Evolutionary conservation across 306 rosid species (phyloP).

Genomic region (Prunus mira): DNA sequence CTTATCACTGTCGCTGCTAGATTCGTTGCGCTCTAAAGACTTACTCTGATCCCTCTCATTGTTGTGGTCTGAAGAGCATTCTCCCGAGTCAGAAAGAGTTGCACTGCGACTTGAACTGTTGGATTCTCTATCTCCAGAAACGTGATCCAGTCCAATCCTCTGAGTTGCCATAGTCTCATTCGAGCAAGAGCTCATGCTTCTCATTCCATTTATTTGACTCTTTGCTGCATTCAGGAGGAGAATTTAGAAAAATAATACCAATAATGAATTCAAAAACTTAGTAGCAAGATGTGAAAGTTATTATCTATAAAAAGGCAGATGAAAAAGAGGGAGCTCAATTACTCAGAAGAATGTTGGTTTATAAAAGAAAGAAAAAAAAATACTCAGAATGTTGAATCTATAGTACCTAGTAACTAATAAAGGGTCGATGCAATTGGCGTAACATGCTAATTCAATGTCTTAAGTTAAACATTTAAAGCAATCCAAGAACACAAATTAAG

Average conservation of each 20-base stretch:
- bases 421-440: not conserved
- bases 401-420: too few relatives aligned
- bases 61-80: conserved; percentile 26
- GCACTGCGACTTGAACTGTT: conserved; percentile 28
- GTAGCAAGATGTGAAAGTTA: not conserved
- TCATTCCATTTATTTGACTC: conserved; percentile 28
- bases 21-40: not conserved
- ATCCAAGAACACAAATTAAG: not conserved
- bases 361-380: too few relatives aligned
- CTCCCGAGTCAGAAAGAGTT: conserved; percentile 41
- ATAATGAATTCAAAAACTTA: not conserved
- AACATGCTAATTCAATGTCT: not conserved
- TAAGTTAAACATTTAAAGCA: not conserved
- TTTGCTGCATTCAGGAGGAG: conserved; percentile 55
- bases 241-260: conserved; percentile 10
- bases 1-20: not conserved
- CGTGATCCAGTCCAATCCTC: conserved; percentile 21
- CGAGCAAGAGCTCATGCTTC: conserved; percentile 27
- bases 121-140: conserved; percentile 27
- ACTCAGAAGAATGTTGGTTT: not conserved
- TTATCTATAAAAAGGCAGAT: not conserved
- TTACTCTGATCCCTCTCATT: conserved; percentile 26
- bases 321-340: not conserved
- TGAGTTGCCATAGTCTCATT: conserved; percentile 38
- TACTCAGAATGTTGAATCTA: not conserved